Evolutionary conservation across 352 stramenopile genomes (phyloP), one percentile per base, ranked within the genome.

Genomic region (Pythium myriotylum): DNA sequence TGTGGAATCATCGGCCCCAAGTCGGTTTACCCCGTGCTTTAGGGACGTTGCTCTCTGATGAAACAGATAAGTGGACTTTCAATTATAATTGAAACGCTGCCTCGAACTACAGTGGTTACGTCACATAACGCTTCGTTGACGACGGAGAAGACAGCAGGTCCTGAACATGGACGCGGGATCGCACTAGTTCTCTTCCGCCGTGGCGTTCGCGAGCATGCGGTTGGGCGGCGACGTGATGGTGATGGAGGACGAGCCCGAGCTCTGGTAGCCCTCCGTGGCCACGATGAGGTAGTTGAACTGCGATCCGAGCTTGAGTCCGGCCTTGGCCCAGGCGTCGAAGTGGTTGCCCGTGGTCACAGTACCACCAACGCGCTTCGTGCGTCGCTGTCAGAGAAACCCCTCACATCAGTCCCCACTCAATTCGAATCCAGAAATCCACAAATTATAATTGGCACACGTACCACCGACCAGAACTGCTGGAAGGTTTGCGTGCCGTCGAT

Each of bases 1-100:
- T 88, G 81, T 53, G 78, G 78, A 39, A 62, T 89, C 54, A 72
- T 88, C 27, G 74, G 76, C 5, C 53, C 70, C 33, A 84, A 87
- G 66, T 83, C 70, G 29, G 76, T 90, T 32, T 88, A 84, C 66
- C 81, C 81, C 13, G 45, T 79, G 13, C 64, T 89, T 27, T 86
- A 75, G 10, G 9, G 39, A 17, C 14, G 17, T 49, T 14, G 24
- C 4, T n/a, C n/a, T 10, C 20, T 50, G 42, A 26, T 29, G 37
- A 14, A 40, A 43, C 37, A 43, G 13, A 43, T 43, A 43, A 20
- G 4, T 6, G 13, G 37, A 16, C 37, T 17, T 43, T 17, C 13
- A 43, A n/a, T 35, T 10, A 10, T 10, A 35, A 35, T 35, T 35
- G 10, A 35, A 35, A 35, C n/a, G n/a, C n/a, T n/a, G n/a, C n/a